Conservation (phyloP, 352 stramenopile species). For the Saprolegnia diclina region DNA sequence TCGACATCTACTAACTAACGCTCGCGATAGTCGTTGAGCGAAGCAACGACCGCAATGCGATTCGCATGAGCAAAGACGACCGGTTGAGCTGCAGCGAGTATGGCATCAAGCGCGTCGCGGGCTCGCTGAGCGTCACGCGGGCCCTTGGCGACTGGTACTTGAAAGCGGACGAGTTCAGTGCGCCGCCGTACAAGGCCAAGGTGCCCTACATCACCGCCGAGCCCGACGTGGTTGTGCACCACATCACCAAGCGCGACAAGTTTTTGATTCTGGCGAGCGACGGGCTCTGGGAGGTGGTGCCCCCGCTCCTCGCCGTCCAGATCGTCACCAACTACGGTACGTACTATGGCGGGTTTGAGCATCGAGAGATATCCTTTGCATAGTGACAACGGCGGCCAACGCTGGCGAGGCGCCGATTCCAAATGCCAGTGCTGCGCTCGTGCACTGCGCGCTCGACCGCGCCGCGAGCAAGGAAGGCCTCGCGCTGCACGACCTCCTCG, state of each 20-base stretch:
- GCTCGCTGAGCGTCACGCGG: constrained; percentile 86
- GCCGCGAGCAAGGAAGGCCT: constrained; percentile 41
- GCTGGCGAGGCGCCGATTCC: constrained; percentile 38
- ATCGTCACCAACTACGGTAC: constrained; percentile 70
- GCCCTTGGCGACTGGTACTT: constrained; percentile 92
- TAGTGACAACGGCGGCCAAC: constrained; percentile 20
- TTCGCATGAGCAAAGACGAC: constrained; percentile 90
- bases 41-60: constrained; percentile 66
- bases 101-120: constrained; percentile 87
- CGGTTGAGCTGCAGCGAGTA: constrained; percentile 59
- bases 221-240: constrained; percentile 47
- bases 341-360: background rate
- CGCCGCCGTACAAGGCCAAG: constrained; percentile 87
- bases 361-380: background rate
- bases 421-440: constrained; percentile 46
- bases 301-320: constrained; percentile 50
- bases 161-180: constrained; percentile 88
- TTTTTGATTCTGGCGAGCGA: constrained; percentile 77
- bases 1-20: no score
- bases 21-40: constrained; percentile 57
- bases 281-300: constrained; percentile 76
- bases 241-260: constrained; percentile 51
- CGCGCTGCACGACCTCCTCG: constrained; percentile 62
- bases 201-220: constrained; percentile 73
- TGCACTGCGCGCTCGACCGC: constrained; percentile 67